Base-by-base conservation (phyloP, 1,139 yeast species). In the Blastobotrys illinoisensis region DNA sequence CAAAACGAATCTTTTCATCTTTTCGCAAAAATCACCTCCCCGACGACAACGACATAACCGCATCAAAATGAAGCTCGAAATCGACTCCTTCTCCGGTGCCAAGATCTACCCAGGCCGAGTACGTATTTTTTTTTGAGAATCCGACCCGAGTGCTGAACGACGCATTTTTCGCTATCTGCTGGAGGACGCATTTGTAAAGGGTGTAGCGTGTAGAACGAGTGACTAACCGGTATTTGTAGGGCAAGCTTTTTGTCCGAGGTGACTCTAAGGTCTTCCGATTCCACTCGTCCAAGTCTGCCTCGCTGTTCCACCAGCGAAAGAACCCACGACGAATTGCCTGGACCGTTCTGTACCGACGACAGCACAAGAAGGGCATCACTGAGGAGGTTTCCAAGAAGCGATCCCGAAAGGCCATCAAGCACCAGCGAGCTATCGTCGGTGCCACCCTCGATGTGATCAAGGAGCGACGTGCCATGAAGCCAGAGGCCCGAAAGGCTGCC, bases 281-380 rank as follows among this genome's bases (percentile, higher is more conserved):
- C 95, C 95, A 88, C 79, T 86, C 90, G 77, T 88, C 97, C 70
- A 95, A 93, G 83, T 84, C 96, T 75, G 95, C 96, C 73, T 90
- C 99, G 76, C 86, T 93, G 74, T 93, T 93, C 95, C 85, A 86
- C 75, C 99, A 95, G 85, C 90, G 98, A 86, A 93, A 93, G 95
- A 93, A 95, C 91, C 99, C 99, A 81, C 90, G 99, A 86, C 88
- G 97, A 86, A 85, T 93, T 76, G 86, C 98, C 67, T 93, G 99
- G 99, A 93, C 99, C 69, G 97, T 91, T 74, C 85, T 93, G 73
- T 93, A 83, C 93, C 93, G 99, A 86, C 88, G 96, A 82, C 97
- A 91, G 82, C 98, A 93, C 96, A 91, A 89, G 88, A 93, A 93
- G 83, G 99, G 99, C 83, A 84, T 91, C 75, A 85, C 97, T 74